Conservation (phyloP, 495 filamentous ascomycete species). For the Trichoderma orchidacearum region DNA sequence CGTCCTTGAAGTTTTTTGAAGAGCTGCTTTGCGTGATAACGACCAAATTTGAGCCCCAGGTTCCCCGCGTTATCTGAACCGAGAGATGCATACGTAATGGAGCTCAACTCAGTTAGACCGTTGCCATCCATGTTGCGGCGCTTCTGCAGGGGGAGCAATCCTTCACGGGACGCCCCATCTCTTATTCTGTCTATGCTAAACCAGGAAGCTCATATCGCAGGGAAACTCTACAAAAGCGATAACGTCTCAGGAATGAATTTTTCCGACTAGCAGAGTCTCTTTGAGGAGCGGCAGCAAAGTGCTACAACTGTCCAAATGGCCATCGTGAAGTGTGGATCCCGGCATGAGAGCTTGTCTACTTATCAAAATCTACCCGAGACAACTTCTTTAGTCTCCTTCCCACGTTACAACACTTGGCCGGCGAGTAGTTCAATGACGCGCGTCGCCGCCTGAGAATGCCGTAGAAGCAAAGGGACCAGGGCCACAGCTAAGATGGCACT, state of each 20-base stretch:
- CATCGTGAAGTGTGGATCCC: too few relatives aligned
- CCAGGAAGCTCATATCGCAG: background rate
- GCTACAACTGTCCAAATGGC: background rate
- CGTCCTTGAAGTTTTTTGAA: too few relatives aligned
- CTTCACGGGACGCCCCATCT: background rate
- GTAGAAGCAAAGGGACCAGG: too few relatives aligned
- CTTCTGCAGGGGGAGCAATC: background rate
- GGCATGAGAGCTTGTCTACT: too few relatives aligned
- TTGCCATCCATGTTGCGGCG: background rate
- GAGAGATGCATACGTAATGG: background rate
- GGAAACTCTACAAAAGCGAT: background rate
- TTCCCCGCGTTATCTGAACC: background rate
- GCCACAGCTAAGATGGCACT: too few relatives aligned
- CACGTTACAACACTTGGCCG: too few relatives aligned
- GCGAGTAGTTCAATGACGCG: too few relatives aligned
- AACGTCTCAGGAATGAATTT: background rate
- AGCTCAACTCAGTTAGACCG: background rate
- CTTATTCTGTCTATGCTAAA: background rate
- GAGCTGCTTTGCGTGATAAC: too few relatives aligned
- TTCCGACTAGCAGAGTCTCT: background rate
- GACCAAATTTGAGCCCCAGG: too few relatives aligned
- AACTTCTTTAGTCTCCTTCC: too few relatives aligned
- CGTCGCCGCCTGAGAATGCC: too few relatives aligned
- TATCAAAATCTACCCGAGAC: too few relatives aligned
- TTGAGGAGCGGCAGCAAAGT: background rate